These are phyloP conservation scores for Pseudogymnoascus pannorum DNA, from an alignment of 2,329 filamentous ascomycete species.

Conservation along the genomic window DNA sequence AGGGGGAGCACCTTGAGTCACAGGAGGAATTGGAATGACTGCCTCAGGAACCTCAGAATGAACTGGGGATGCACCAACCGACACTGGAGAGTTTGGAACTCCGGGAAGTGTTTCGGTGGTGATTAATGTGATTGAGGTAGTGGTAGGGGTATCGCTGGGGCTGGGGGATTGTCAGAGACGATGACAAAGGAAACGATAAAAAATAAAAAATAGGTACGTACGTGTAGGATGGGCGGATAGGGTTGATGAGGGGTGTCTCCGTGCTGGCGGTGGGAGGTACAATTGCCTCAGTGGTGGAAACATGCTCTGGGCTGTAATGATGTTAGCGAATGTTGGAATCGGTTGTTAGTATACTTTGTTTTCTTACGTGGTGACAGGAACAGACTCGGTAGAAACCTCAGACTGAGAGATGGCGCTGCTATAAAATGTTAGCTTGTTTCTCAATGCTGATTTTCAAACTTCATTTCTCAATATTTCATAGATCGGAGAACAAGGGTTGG, in stretches of 20 bases:
- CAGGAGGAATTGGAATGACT: neutral
- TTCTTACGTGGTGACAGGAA: neutral
- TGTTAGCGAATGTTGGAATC: neutral
- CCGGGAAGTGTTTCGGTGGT: neutral
- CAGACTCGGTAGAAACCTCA: neutral
- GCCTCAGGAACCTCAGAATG: neutral
- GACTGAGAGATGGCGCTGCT: neutral
- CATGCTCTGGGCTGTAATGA: neutral
- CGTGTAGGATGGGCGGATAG: neutral
- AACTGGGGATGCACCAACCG: neutral
- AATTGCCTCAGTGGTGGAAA: neutral
- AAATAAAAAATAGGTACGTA: neutral
- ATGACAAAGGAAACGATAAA: neutral
- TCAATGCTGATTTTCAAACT: too few species aligned
- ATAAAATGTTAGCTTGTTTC: neutral
- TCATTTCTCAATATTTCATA: too few species aligned
- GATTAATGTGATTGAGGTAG: neutral
- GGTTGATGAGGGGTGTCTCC: neutral
- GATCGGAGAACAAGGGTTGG: neutral
- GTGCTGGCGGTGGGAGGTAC: neutral
- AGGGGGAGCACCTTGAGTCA: neutral
- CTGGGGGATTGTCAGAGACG: neutral
- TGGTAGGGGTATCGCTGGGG: neutral
- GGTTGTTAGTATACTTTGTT: neutral
- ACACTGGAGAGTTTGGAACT: neutral